Evolutionary conservation across 352 stramenopile species (phyloP), one percentile per base, ranked within the genome.

Genomic region (Globisporangium heterothallicum): DNA sequence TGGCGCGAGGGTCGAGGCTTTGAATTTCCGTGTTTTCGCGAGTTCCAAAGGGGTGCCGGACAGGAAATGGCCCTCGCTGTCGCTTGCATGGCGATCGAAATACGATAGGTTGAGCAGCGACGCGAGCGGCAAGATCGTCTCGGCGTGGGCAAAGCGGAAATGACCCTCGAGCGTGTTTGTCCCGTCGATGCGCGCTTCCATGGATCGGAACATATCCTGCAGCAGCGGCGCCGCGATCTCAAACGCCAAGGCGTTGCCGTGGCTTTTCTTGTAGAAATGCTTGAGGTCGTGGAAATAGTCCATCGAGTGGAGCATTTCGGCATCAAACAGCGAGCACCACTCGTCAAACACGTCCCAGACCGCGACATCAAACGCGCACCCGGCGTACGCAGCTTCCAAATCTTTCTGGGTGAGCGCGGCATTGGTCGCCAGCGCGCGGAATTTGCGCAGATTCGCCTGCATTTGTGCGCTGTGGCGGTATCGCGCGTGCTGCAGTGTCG

Each of bases 201-300:
- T 85, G 0, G 69, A 72, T 14, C 35, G 55, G 21, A 88, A 66
- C 25, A 93, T 70, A 34, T 86, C 66, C 35, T 84, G 76, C 41
- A 93, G 56, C 25, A 93, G 53, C 32, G 82, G 82, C 24, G 82
- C 52, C 5, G 82, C 82, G 44, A 93, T 91, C 61, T 86, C 79
- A 27, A 75, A 82, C 4, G 82, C 79, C 14, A 93, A 44, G 3
- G 75, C 60, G 53, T 89, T 66, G 5, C 82, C 82, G 42, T 91
- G 77, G 52, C 82, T 84, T 55, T 93, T 93, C 34, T 74, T 74
- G 75, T 93, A 93, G 29, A 90, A 93, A 41, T 90, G 73, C 51
- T 93, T 93, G 40, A 93, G 74, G 51, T 93, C 83, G 53, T 93
- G 77, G 57, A 83, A 89, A 29, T 91, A 93, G 56, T 93, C 83